Conservation (phyloP, 257 asterid species). For the Solanum chaucha region DNA sequence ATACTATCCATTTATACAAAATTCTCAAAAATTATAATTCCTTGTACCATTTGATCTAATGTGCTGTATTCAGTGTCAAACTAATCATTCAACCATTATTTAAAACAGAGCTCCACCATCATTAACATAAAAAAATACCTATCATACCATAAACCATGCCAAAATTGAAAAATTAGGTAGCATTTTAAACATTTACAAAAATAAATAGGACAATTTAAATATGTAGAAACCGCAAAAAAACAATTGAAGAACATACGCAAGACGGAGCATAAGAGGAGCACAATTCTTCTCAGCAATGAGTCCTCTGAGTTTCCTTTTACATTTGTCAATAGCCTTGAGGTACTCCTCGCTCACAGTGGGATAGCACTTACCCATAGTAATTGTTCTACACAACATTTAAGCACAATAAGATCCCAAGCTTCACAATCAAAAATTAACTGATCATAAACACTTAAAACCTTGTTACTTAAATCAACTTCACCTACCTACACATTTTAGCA, state of each 20-base stretch:
- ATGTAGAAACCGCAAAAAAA: background rate
- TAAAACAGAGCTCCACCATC: background rate
- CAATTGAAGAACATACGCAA: conserved; percentile 36
- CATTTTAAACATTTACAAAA: background rate
- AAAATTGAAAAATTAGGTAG: background rate
- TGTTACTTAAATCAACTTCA: background rate
- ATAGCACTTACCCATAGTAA: conserved; percentile 60
- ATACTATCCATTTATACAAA: background rate
- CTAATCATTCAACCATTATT: background rate
- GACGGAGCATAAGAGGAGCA: conserved; percentile 88
- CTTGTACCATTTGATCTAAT: background rate
- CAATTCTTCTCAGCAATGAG: conserved; percentile 80
- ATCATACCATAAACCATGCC: background rate
- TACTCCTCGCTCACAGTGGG: conserved; percentile 78
- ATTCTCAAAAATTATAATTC: background rate
- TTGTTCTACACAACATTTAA: conserved; percentile 3
- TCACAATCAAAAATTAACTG: background rate
- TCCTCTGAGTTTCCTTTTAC: conserved; percentile 78
- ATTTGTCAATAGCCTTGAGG: conserved; percentile 60
- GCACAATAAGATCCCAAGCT: background rate
- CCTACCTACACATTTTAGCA: background rate
- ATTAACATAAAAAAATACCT: background rate
- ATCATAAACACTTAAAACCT: background rate
- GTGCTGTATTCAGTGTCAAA: background rate
- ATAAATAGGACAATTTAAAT: background rate